Evolutionary conservation across 129 eudicot species (phyloP).

Genomic region (Artemisia annua): DNA sequence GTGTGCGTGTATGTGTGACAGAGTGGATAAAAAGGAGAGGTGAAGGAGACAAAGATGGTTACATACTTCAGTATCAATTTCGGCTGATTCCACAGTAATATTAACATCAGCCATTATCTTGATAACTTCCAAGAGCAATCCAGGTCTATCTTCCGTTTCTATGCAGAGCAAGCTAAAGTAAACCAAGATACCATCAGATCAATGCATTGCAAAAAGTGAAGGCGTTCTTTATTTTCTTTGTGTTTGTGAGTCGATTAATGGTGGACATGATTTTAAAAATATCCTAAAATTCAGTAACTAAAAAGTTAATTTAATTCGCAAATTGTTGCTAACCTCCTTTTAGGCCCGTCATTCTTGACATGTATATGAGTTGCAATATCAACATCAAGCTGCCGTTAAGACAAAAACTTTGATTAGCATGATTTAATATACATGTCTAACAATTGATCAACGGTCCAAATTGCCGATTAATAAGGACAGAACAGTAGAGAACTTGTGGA

Average conservation of each 20-base stretch:
- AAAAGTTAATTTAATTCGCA: background rate
- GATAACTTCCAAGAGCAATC: slow-evolving; percentile 72
- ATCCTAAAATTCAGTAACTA: slow-evolving; percentile 3
- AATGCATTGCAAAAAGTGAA: slow-evolving; percentile 11
- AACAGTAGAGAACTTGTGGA: no score
- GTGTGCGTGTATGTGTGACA: background rate
- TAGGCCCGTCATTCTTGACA: slow-evolving; percentile 87
- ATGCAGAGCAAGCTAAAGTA: slow-evolving; percentile 70
- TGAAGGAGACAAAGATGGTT: slow-evolving; percentile 7
- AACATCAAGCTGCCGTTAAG: slow-evolving; percentile 60
- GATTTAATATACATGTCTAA: background rate
- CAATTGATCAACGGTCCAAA: no score
- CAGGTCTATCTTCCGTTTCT: slow-evolving; percentile 97
- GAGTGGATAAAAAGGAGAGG: background rate
- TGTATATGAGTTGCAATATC: slow-evolving; percentile 85
- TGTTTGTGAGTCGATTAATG: background rate
- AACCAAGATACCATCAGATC: slow-evolving; percentile 18
- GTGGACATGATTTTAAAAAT: background rate
- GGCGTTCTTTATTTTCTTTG: background rate
- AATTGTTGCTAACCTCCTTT: slow-evolving; percentile 63
- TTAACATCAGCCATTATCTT: slow-evolving; percentile 79
- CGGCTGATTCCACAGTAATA: slow-evolving; percentile 83
- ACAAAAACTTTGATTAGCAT: slow-evolving; percentile 3
- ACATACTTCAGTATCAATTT: slow-evolving; percentile 83
- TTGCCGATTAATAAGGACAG: no score